phyloP scores from a whole-genome alignment of 129 eudicot genomes.

The Glebionis coronaria region DNA sequence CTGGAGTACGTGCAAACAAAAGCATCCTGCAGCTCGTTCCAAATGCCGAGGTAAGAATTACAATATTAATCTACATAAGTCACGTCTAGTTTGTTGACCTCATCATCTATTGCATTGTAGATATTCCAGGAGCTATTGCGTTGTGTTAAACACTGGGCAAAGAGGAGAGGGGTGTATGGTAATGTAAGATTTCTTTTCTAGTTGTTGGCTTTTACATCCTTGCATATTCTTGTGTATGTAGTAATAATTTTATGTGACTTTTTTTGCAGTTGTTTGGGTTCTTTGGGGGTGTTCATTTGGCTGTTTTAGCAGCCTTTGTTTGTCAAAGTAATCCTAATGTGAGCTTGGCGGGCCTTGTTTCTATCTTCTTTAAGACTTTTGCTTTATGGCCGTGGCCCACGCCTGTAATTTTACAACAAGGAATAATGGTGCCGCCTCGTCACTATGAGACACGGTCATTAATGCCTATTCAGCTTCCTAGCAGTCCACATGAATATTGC shows the following conservation, averaged over 20 bases:
- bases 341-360: conserved; percentile 35
- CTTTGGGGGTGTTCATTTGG: conserved; percentile 65
- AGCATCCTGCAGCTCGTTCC: conserved; percentile 70
- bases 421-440: conserved; percentile 24
- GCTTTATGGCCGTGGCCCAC: conserved; percentile 73
- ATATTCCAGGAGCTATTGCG: conserved; percentile 43
- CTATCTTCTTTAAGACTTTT: conserved; percentile 54
- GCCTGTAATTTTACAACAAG: conserved; percentile 51
- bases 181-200: conserved; percentile 43
- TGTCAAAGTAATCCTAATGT: conserved; percentile 46
- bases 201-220: neutral
- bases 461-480: conserved; percentile 61
- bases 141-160: conserved; percentile 64
- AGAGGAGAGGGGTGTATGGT: conserved; percentile 68
- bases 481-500: conserved; percentile 52
- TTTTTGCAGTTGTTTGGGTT: conserved; percentile 55
- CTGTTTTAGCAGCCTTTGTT: conserved; percentile 54
- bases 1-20: conserved; percentile 59
- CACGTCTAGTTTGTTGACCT: too few relatives aligned
- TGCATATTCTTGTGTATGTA: conserved; percentile 8
- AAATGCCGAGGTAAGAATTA: conserved; percentile 43
- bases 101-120: conserved; percentile 25
- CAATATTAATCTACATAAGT: too few relatives aligned
- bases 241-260: too few relatives aligned
- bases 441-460: conserved; percentile 21